Evolutionary conservation across 2,329 filamentous ascomycete genomes (phyloP).

Genomic region (Fusarium euwallaceae): DNA sequence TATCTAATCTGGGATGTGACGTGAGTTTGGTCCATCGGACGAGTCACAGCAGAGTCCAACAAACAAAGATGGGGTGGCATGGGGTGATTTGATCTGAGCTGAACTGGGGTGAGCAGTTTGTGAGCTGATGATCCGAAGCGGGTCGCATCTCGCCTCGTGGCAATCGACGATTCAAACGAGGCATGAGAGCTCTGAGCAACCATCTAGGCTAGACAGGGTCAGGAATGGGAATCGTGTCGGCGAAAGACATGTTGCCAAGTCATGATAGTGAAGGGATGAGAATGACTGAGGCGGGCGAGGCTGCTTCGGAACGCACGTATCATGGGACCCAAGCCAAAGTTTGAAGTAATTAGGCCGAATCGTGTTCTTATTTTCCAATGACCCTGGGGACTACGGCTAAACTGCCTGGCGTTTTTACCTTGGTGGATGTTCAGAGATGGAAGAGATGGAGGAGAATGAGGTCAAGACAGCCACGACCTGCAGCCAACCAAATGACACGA

Average conservation of each 20-base stretch:
- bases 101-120: neutral
- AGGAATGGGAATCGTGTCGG: neutral
- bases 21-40: neutral
- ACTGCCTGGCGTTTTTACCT: neutral
- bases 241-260: neutral
- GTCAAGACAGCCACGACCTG: neutral
- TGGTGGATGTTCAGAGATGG: neutral
- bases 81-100: constrained; percentile 10
- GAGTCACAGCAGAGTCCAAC: neutral
- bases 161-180: constrained; percentile 6
- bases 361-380: neutral
- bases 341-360: neutral
- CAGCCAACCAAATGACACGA: neutral
- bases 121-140: constrained; percentile 11
- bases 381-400: neutral
- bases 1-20: neutral
- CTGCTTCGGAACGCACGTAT: neutral
- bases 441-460: neutral
- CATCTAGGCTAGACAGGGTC: neutral
- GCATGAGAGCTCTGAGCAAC: neutral
- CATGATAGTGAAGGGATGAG: neutral
- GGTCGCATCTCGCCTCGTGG: constrained; percentile 4
- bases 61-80: constrained; percentile 1
- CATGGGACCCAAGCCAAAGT: neutral
- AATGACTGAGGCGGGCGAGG: neutral